phyloP scores from a whole-genome alignment of 1,284 basidiomycete genomes.

The Neonothopanus nambi region DNA sequence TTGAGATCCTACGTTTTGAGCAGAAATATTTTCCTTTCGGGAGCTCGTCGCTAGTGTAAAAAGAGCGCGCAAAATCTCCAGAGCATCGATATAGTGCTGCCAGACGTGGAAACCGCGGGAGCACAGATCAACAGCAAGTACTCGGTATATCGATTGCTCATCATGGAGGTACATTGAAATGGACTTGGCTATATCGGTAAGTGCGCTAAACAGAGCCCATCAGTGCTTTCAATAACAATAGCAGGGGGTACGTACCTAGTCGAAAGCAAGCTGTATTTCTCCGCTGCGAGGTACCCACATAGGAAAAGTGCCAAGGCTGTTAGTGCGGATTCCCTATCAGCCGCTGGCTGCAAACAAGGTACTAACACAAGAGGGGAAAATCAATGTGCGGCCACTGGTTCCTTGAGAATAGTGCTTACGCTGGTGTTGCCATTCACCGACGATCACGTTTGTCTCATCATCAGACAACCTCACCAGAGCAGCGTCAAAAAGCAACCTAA shows the following conservation, averaged over 20 bases:
- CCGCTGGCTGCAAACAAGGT: slow-evolving; percentile 63
- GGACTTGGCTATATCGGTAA: slow-evolving; percentile 85
- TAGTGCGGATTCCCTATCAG: slow-evolving; percentile 50
- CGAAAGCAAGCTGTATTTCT: slow-evolving; percentile 78
- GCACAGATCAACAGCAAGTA: slow-evolving; percentile 87
- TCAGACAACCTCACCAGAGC: slow-evolving; percentile 67
- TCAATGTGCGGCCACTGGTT: not conserved
- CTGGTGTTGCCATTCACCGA: slow-evolving; percentile 69
- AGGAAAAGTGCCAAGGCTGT: slow-evolving; percentile 76
- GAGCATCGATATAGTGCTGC: slow-evolving; percentile 93
- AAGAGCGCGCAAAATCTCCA: slow-evolving; percentile 84
- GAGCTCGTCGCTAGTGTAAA: slow-evolving; percentile 78
- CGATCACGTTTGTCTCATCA: slow-evolving; percentile 58
- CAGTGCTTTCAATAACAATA: not conserved
- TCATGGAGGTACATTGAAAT: slow-evolving; percentile 78
- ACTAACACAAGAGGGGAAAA: slow-evolving; percentile 45
- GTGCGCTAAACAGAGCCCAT: slow-evolving; percentile 48
- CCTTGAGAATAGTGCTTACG: slow-evolving; percentile 41
- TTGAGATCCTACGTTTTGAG: slow-evolving; percentile 61
- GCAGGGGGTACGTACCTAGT: slow-evolving; percentile 51
- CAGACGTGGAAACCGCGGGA: slow-evolving; percentile 90
- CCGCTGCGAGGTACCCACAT: slow-evolving; percentile 81
- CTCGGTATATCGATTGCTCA: slow-evolving; percentile 61
- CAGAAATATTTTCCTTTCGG: slow-evolving; percentile 66
- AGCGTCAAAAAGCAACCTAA: slow-evolving; percentile 75